These are phyloP conservation scores for Colletotrichum theobromicola DNA, from an alignment of 2,329 filamentous ascomycete species.

Conservation along the genomic window DNA sequence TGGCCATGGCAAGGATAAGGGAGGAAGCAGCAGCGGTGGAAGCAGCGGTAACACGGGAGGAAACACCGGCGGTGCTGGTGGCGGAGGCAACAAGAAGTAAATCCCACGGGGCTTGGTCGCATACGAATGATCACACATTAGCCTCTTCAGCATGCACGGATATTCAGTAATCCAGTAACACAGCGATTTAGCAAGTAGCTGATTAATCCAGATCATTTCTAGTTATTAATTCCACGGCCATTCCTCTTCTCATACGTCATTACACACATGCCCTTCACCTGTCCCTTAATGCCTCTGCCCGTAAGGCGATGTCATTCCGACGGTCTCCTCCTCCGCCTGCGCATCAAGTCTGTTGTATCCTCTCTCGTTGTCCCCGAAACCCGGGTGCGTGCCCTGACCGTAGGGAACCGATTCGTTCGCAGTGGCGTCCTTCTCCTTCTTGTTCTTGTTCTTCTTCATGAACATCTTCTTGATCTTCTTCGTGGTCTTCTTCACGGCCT, in stretches of 20 bases:
- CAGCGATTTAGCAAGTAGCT: not conserved
- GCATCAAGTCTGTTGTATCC: not conserved
- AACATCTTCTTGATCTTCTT: constrained; percentile 18
- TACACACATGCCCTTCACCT: not conserved
- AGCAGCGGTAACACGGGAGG: not conserved
- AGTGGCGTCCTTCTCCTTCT: not conserved
- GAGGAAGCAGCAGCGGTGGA: not conserved
- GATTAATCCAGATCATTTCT: not conserved
- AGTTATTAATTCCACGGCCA: not conserved
- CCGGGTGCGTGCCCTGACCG: constrained; percentile 3
- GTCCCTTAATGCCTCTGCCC: not conserved
- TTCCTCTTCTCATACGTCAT: not conserved
- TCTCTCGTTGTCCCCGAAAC: not conserved
- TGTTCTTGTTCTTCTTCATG: constrained; percentile 1
- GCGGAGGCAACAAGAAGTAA: not conserved
- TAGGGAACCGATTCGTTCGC: not conserved
- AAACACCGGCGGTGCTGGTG: not conserved
- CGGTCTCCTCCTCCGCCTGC: not conserved
- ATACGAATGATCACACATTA: not conserved
- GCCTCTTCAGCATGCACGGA: not conserved
- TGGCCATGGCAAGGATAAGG: not conserved
- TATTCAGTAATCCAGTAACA: too few relatives aligned
- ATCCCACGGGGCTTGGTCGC: fast-evolving
- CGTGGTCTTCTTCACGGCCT: not conserved
- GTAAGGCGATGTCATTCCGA: not conserved